A percentile compares a stretch with the other conserved stretches of the same genome.
Evolutionary conservation across 345 rosid genomes (phyloP).

Genomic region (Psidium friedrichsthalianum): DNA sequence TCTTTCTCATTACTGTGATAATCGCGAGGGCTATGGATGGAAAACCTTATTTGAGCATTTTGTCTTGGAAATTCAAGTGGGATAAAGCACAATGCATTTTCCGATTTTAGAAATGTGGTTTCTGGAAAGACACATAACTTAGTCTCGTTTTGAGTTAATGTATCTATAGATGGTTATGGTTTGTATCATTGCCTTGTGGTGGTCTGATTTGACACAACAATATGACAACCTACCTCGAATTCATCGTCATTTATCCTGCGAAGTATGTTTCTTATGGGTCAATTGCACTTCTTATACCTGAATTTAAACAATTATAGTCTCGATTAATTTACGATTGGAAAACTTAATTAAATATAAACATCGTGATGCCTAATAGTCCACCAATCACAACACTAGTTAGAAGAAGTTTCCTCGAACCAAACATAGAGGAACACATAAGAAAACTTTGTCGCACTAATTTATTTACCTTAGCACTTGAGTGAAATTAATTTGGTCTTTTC

Average conservation of each 20-base stretch:
- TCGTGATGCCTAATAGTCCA: neutral
- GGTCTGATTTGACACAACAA: neutral
- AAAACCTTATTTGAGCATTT: neutral
- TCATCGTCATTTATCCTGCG: neutral
- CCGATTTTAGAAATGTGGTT: neutral
- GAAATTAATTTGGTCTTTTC: neutral
- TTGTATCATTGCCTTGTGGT: neutral
- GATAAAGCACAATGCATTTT: neutral
- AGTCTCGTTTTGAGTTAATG: neutral
- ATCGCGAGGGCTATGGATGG: neutral
- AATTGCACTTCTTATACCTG: neutral
- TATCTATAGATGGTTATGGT: neutral
- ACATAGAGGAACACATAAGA: neutral
- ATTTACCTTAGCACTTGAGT: neutral
- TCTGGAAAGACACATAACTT: neutral
- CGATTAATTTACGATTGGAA: neutral
- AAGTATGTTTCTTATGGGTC: neutral
- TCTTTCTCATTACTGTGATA: neutral
- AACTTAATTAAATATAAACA: neutral
- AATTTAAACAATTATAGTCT: neutral
- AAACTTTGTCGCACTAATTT: neutral
- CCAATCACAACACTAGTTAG: neutral
- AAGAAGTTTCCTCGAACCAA: neutral
- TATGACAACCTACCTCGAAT: neutral
- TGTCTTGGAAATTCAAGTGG: neutral